Base-by-base conservation (phyloP, 805 yeast species). In the Zygoascus bituminiphila region DNA sequence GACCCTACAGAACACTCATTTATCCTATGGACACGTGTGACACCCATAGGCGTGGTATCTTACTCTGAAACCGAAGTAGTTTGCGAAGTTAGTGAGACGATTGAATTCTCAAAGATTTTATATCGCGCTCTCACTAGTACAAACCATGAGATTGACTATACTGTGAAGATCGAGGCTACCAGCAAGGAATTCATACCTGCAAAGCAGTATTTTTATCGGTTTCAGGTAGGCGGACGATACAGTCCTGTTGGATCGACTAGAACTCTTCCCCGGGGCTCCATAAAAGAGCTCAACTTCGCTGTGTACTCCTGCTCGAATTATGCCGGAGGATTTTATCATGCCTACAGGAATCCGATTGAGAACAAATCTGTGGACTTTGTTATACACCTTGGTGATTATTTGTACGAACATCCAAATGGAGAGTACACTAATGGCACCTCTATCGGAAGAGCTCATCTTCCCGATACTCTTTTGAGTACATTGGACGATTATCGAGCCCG, bases 301-400 rank as follows among this genome's bases (percentile, higher is more conserved):
- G 46, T 43, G 17, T 43, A 43, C 36, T 43, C 46, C 9, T 43
- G 46, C 22, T 43, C 46, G 2, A 43, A 43, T 22, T 43, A 43
- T 22, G 46, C 46, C 14, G 46, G 46, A 15, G 46, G 46, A 4
- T 43, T 17, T 35, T 43, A 43, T 43, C 46, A 43, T 43, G 46
- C 46, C 4, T 43, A 43, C 40, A 6, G 36, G 24, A 33, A 33
- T 22, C 46, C 46, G 5, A 40, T 15, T 17, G 19, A 17, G n/a
- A 43, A 29, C 8, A 5, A 43, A 21, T 43, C 46, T 9, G 46
- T 31, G 10, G 46, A 43, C 17, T 43, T 22, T 29, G 39, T 43
- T 4, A 43, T 43, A 10, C 46, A 43, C 26, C 24, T 43, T 2
- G 46, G 46, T 17, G 46, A 43, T 35, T 43, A 43, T 33, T 17